These are phyloP conservation scores for Ascosphaera aggregata DNA, from an alignment of 2,329 filamentous ascomycete species.

Conservation along the genomic window DNA sequence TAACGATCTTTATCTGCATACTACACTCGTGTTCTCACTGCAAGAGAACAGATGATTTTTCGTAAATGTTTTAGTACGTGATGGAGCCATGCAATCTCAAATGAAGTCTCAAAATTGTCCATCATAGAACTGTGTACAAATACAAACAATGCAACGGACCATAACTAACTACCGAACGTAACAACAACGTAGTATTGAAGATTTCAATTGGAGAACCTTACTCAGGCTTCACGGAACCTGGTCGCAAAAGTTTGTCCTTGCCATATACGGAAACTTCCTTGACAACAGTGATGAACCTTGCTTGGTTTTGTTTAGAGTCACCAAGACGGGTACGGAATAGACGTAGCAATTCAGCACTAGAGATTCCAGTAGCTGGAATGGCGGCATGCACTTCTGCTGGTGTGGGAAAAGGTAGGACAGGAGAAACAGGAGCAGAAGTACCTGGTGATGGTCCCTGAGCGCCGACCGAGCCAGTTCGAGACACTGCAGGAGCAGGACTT, in stretches of 20 bases:
- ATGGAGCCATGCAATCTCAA: no score
- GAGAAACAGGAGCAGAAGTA: neutral
- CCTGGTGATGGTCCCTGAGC: slow-evolving; percentile 1
- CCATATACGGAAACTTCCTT: slow-evolving; percentile 21
- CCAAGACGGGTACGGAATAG: slow-evolving; percentile 21
- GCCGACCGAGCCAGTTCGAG: slow-evolving; percentile 2
- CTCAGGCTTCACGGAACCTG: slow-evolving; percentile 3
- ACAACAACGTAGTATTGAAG: no score
- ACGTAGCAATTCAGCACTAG: slow-evolving; percentile 20
- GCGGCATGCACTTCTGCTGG: slow-evolving; percentile 23
- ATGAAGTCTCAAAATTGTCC: neutral
- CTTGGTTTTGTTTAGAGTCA: slow-evolving; percentile 18
- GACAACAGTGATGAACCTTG: slow-evolving; percentile 20
- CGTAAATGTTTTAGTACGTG: no score
- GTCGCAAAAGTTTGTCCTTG: slow-evolving; percentile 19
- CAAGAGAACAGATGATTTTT: no score
- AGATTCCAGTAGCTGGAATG: slow-evolving; percentile 22
- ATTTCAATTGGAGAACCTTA: no score
- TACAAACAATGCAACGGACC: neutral
- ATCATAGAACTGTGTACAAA: neutral
- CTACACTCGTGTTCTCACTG: no score
- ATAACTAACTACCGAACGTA: neutral
- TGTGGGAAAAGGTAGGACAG: slow-evolving; percentile 15
- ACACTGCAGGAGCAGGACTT: slow-evolving; percentile 17
- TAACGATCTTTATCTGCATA: no score